Base-by-base conservation (phyloP, 441 rosid species). In the Gossypium lobatum region DNA sequence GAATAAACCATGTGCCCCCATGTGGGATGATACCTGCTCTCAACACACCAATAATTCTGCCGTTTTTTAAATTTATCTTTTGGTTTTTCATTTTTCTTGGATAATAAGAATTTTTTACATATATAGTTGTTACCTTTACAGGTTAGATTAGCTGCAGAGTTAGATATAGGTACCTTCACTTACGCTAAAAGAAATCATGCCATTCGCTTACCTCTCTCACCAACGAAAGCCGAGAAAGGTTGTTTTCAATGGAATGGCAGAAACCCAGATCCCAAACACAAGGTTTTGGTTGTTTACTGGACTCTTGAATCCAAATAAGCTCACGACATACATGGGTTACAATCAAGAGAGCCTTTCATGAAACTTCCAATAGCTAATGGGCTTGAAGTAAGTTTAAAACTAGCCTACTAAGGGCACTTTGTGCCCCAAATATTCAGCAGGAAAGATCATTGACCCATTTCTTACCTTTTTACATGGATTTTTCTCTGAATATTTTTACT, bases 1-100 rank as follows among this genome's bases (percentile, higher is more conserved):
- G 42, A 28, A 16, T n/a, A 61, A 63, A 34, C 67, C 67, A 34
- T 63, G 67, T 62, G 67, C 37, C 14, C 25, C 23, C 67, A 62
- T 34, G 67, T 34, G 65, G 45, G 18, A 28, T 6, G 45, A 61
- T 14, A 28, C 65, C 65, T 61, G 4, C 42, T 17, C 57, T 20
- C 11, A 21, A 10, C 61, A 10, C 28, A 10, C 14, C 61, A 57
- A 57, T 20, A 10, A 14, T 57, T 57, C 28, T 8, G 28, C 61
- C 20, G 37, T 5, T 3, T 2, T 20, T 2, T 55, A 18, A 4
- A 25, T 60, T 14, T 59, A 6, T 59, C 17, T 31, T 31, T 31
- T 31, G 37, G 37, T 31, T 31, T 31, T 31, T 31, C 37, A 31
- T 4, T 31, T 31, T 5, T 31, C 37, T 31, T 31, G 37, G 37